Base-by-base conservation (phyloP, 345 rosid species). In the Pistacia vera region DNA sequence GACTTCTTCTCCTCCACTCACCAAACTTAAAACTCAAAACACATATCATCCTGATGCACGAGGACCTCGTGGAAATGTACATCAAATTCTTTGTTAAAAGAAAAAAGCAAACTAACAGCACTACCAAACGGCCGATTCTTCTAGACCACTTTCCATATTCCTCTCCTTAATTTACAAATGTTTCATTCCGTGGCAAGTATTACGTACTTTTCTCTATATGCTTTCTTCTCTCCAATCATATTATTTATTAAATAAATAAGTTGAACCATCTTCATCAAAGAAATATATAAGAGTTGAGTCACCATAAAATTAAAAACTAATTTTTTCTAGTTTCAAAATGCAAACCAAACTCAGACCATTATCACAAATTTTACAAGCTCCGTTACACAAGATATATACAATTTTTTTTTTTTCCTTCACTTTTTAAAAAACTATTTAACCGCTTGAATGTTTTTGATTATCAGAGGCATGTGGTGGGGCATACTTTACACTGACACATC, bases 401-500 rank as follows among this genome's bases (percentile, higher is more conserved):
- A 8, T 56, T 14, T 30, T 30, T 62, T 49, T 22, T 60, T 14
- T 38, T 54, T 14, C 0, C 7, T 52, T 22, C 25, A 22, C 25
- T 22, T 22, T 22, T 22, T 22, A 22, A 22, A 51, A 35, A 10
- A 49, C 48, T 61, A 25, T 48, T 48, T 57, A 14, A 5, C 33
- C 18, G 33, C 11, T 48, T 22, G 41, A 41, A n/a, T 56, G 71
- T 22, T 41, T 14, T 63, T 11, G 58, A 75, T 25, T 41, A 44
- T 66, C 46, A 22, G 49, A 11, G 59, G 78, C 78, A 75, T 30
- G 66, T 28, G 72, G 71, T n/a, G 56, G 71, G 68, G 18, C 11
- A 48, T 46, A 22, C 25, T 25, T 81, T 62, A 78, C 5, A 49
- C 90, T 77, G 86, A 85, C 84, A 80, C 74, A 61, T 86, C 72